Conservation (phyloP, 148 eudicot genomes). For the Camellia sinensis region DNA sequence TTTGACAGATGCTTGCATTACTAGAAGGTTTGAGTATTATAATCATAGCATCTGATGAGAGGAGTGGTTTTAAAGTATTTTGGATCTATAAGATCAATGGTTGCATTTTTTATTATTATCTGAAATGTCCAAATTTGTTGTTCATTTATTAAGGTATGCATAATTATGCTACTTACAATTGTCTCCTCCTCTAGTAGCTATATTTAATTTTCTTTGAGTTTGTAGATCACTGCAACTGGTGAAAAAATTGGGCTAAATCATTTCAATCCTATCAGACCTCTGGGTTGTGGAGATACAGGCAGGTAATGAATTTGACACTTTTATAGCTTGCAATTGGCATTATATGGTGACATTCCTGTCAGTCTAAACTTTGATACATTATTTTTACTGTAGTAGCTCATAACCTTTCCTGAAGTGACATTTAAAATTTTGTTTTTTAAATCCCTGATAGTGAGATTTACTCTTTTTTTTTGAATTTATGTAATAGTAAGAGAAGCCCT, state of each 20-base stretch:
- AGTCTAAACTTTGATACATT: background rate
- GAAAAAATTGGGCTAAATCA: slow-evolving; percentile 73
- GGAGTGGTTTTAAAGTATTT: background rate
- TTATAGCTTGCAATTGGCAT: background rate
- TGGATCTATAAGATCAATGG: background rate
- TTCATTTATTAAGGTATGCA: background rate
- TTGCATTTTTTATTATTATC: background rate
- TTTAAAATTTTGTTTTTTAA: background rate
- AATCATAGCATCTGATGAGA: background rate
- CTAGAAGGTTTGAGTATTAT: background rate
- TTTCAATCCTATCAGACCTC: slow-evolving; percentile 86
- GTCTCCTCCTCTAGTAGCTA: slow-evolving; percentile 17
- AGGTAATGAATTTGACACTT: slow-evolving; percentile 43
- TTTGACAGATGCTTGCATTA: too few species aligned
- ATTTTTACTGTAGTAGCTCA: background rate
- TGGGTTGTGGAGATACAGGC: slow-evolving; percentile 99
- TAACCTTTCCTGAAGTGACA: background rate
- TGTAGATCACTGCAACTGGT: slow-evolving; percentile 65
- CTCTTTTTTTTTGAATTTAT: background rate
- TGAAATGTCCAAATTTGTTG: background rate
- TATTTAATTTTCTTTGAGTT: slow-evolving; percentile 2
- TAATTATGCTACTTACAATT: slow-evolving; percentile 5
- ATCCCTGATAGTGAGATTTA: background rate
- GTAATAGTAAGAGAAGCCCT: background rate
- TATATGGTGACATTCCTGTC: background rate